Conservation (phyloP, 106 monocot genomes). For the Dactylorhiza incarnata region DNA sequence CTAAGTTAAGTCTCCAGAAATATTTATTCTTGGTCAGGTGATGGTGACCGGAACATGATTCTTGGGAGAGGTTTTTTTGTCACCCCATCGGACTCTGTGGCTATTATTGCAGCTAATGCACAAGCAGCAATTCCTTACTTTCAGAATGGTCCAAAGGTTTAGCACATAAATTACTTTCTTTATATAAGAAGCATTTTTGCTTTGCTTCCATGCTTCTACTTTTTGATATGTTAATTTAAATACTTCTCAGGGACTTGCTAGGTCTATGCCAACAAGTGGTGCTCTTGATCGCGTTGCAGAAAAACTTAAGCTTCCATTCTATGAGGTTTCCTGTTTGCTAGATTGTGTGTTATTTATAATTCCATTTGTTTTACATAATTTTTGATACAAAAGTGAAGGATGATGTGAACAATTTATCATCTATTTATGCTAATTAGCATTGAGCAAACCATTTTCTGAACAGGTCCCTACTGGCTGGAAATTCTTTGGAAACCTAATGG, state of each 20-base stretch:
- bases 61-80: slow-evolving; percentile 85
- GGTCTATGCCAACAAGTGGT: slow-evolving; percentile 99
- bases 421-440: not conserved
- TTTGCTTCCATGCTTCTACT: not conserved
- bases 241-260: slow-evolving; percentile 76
- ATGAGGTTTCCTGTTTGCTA: slow-evolving; percentile 47
- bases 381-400: not conserved
- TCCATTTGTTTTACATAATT: slow-evolving; percentile 1
- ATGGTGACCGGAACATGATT: slow-evolving; percentile 99
- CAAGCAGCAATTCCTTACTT: slow-evolving; percentile 92
- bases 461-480: slow-evolving; percentile 99
- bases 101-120: slow-evolving; percentile 93
- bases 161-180: not conserved
- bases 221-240: not conserved
- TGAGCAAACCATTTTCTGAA: not conserved
- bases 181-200: not conserved
- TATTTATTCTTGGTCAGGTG: slow-evolving; percentile 41
- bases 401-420: not conserved
- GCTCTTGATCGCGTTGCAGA: slow-evolving; percentile 93
- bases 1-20: not conserved
- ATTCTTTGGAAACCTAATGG: slow-evolving; percentile 99
- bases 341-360: not conserved
- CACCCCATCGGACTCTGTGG: slow-evolving; percentile 98
- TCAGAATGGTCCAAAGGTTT: slow-evolving; percentile 76
- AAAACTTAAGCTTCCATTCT: slow-evolving; percentile 91